Conservation (phyloP, 2,329 filamentous ascomycete genomes). For the Niveomyces coronatus region DNA sequence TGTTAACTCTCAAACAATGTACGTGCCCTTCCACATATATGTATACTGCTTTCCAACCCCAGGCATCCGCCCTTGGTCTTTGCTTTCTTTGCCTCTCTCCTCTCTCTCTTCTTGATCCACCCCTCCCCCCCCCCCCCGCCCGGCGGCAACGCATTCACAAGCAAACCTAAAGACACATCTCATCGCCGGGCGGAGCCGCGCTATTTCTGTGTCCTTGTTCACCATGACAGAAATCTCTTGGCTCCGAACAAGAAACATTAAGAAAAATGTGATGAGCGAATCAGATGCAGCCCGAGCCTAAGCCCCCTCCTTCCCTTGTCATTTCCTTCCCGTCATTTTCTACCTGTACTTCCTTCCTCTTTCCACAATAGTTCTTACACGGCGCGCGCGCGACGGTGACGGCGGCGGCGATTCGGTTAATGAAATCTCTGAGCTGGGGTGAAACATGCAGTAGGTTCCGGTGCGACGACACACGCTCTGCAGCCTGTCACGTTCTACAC, state of each 20-base stretch:
- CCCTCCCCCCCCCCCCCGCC: background rate
- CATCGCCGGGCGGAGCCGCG: no score
- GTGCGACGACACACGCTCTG: no score
- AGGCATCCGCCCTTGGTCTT: no score
- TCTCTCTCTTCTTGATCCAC: background rate
- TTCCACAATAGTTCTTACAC: no score
- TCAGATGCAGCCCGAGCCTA: background rate
- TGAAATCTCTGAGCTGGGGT: conserved; percentile 3
- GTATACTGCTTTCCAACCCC: no score
- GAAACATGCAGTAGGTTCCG: background rate
- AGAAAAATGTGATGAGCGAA: conserved; percentile 7
- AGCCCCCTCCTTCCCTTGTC: background rate
- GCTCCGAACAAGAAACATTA: no score
- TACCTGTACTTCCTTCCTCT: no score
- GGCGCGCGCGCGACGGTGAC: no score
- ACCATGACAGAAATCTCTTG: conserved; percentile 9
- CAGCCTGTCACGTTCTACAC: conserved; percentile 6
- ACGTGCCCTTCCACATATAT: no score
- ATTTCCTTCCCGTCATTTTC: background rate
- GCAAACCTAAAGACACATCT: background rate
- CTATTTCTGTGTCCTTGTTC: conserved; percentile 7
- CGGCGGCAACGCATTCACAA: background rate
- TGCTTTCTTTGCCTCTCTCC: background rate
- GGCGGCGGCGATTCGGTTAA: no score
- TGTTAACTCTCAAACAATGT: no score